Evolutionary conservation across 148 eudicot species (phyloP), one percentile per base, ranked within the genome.

Genomic region (Rhododendron molle): DNA sequence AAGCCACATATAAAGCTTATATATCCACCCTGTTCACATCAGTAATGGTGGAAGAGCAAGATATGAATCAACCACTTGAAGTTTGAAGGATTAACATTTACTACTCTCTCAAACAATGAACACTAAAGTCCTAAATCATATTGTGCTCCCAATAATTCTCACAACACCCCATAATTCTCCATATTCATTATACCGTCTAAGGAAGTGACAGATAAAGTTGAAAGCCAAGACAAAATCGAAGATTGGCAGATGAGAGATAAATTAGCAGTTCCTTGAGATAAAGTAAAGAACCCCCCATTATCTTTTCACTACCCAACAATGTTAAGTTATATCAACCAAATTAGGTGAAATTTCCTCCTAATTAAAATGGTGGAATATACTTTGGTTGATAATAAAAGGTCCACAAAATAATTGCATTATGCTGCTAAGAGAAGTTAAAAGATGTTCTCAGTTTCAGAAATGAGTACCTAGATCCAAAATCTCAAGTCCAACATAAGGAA

Each of bases 1-100:
- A 78, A 97, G 96, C 77, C 97, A 91, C 99, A 97, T 97, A 82
- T 97, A 97, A 62, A 97, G 88, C 85, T 95, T 97, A 86, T 97
- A 97, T 46, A 93, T 87, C 93, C 98, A 91, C 80, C 99, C 99
- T 97, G 90, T 85, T 34, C 73, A 87, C 49, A 88, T 32, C 83
- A 52, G 7, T 78, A 72, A 62, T 30, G n/a, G 40, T 28, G 21
- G 54, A 50, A 26, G 32, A 80, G 14, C 7, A 30, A 79, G 81
- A 83, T 40, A 49, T 69, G 46, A 52, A 47, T 50, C 71, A 54
- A 54, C 60, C 60, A 54, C 21, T 16, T 56, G 65, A 56, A 50
- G 54, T 50, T 50, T 50, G 54, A 50, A 50, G 15, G 54, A 50
- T 12, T 50, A 50, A 13, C 12, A 50, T 50, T 50, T 50, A 50